Base-by-base conservation (phyloP, 495 filamentous ascomycete species). In the Penicillium flavigenum region DNA sequence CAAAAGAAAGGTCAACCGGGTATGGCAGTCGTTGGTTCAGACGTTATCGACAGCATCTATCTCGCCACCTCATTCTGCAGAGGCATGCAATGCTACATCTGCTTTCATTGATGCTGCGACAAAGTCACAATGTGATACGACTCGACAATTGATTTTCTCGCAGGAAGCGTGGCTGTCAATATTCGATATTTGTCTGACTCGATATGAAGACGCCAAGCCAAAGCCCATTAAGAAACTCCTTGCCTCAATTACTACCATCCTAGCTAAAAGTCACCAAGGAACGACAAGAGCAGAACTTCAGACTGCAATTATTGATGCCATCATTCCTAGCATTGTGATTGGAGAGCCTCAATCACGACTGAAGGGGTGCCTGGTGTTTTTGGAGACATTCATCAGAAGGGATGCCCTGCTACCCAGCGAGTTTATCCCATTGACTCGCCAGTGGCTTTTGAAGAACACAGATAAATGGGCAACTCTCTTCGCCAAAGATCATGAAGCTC, bases 211-310 rank as follows among this genome's bases (percentile, higher is more conserved):
- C 60, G 81, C 87, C 36, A 87, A 87, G 56, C 80, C 86, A 26
- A 87, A 91, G 51, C 86, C 89, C 29, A 81, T 92, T 80, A 85
- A 86, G 65, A 86, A 90, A 59, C 76, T 92, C 0, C 69, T 95
- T 45, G 76, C 83, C 60, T 78, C 83, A 43, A 67, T 89, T 51
- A 76, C 76, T 34, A 69, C 74, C 19, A 76, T 85, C 8, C 63
- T 86, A 41, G 71, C 64, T 16, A 81, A 72, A 36, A 81, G 82
- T 52, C 78, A 81, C 9, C 55, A 67, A 68, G 49, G 62, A 64
- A 16, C 61, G 63, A 42, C 71, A 51, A 61, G 50, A 45, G 12
- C 17, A 20, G 19, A 52, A 12, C 65, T 75, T 14, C 54, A 66
- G 34, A 56, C 52, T 11, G 61, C 58, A 17, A 46, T 76, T 16